These are phyloP conservation scores for Diatrype stigma DNA, from an alignment of 2,329 filamentous ascomycete species.

Conservation along the genomic window DNA sequence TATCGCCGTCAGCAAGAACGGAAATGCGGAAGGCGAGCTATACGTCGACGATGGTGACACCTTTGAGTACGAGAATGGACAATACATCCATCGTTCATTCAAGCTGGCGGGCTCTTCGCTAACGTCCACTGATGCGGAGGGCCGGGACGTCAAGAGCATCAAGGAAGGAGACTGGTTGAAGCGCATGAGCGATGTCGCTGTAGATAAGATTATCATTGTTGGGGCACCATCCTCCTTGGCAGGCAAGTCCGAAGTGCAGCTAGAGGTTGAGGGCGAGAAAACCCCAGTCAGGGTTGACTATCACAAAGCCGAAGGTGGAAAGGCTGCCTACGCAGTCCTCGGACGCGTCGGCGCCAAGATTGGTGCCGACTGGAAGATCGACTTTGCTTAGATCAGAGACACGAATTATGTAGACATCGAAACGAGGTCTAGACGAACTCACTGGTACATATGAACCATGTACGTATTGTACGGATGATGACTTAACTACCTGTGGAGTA, in stretches of 20 bases:
- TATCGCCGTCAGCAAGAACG: conserved; percentile 62
- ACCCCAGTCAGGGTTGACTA: conserved; percentile 60
- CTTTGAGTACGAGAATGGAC: conserved; percentile 80
- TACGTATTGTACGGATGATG: too few relatives aligned
- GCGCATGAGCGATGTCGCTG: conserved; percentile 69
- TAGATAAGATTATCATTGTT: conserved; percentile 82
- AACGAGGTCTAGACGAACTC: background rate
- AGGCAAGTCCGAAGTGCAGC: conserved; percentile 54
- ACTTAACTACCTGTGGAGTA: too few relatives aligned
- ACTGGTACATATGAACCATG: too few relatives aligned
- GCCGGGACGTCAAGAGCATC: conserved; percentile 48
- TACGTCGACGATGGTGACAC: conserved; percentile 94
- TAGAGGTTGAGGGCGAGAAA: conserved; percentile 48
- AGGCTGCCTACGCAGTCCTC: conserved; percentile 49
- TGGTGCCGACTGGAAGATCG: conserved; percentile 49
- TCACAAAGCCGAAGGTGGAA: conserved; percentile 40
- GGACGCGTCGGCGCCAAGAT: conserved; percentile 48
- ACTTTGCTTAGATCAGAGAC: conserved; percentile 25
- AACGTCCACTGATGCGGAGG: conserved; percentile 64
- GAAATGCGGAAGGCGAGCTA: conserved; percentile 71
- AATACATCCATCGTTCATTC: conserved; percentile 84
- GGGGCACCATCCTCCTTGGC: conserved; percentile 73
- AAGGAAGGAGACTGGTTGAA: conserved; percentile 73
- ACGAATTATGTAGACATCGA: background rate
- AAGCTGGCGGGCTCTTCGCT: conserved; percentile 58